phyloP scores from a whole-genome alignment of 306 rosid species.

The Luffa aegyptiaca region DNA sequence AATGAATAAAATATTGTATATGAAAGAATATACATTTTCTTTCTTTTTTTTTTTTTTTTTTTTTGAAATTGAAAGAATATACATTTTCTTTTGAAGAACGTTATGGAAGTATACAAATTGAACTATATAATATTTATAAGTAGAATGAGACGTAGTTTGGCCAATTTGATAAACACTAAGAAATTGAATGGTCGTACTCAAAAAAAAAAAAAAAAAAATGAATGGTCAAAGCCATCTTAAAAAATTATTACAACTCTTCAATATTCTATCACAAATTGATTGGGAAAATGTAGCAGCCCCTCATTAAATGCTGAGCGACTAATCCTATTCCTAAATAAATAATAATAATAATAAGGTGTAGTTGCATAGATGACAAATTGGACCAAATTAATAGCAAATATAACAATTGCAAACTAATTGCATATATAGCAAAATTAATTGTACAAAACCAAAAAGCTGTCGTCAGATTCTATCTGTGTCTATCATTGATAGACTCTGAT shows the following conservation, averaged over 20 bases:
- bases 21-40: not conserved
- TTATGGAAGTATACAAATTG: not conserved
- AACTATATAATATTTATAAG: not conserved
- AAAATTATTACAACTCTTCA: not conserved
- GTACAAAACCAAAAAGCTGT: too few species aligned
- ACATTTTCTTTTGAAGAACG: not conserved
- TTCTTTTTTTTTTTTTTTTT: too few species aligned
- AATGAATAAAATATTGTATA: not conserved
- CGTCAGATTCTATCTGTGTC: too few species aligned
- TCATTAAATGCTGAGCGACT: not conserved
- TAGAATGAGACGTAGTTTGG: not conserved
- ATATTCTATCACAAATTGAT: not conserved
- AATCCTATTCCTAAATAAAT: too few species aligned
- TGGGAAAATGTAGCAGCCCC: not conserved
- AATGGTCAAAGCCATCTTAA: not conserved
- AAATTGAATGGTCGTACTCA: not conserved
- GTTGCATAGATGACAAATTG: too few species aligned
- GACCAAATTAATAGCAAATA: too few species aligned
- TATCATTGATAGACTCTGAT: too few species aligned
- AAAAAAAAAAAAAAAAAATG: too few species aligned
- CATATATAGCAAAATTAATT: too few species aligned
- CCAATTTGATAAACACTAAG: not conserved
- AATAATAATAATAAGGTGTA: too few species aligned
- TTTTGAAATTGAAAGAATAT: not conserved
- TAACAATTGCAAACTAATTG: too few species aligned